Percentiles rank a stretch among this genome's conserved stretches.
phyloP scores from a whole-genome alignment of 202 grass and related monocot genomes.

The Musa balbisiana region DNA sequence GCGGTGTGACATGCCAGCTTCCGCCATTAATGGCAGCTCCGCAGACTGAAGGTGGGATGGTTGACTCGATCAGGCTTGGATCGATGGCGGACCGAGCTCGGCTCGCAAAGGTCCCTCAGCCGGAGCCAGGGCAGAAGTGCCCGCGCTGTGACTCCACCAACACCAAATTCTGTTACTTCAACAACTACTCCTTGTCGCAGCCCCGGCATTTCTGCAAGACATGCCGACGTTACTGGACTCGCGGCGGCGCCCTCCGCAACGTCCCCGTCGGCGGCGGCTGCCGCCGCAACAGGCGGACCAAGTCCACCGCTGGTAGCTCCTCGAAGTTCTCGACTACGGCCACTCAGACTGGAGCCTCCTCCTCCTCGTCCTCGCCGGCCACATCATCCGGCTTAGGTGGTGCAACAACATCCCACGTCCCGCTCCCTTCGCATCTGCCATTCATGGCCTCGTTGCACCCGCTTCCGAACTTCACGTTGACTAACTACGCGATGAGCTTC shows the following conservation, averaged over 20 bases:
- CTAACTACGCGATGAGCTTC: conserved; percentile 51
- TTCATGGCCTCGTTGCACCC: conserved; percentile 63
- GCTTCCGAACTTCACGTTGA: conserved; percentile 16
- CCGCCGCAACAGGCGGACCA: conserved; percentile 86
- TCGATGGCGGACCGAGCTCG: conserved; percentile 70
- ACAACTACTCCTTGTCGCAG: conserved; percentile 94
- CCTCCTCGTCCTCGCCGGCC: conserved; percentile 30
- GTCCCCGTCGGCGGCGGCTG: conserved; percentile 87
- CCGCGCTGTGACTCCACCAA: conserved; percentile 89
- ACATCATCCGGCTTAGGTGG: conserved; percentile 27
- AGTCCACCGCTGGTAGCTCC: conserved; percentile 28
- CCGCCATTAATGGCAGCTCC: background rate
- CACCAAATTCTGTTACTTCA: conserved; percentile 99
- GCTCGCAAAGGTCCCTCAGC: conserved; percentile 64
- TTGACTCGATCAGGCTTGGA: conserved; percentile 26
- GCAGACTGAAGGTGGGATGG: conserved; percentile 12
- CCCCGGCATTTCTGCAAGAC: conserved; percentile 98
- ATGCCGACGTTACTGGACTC: conserved; percentile 94
- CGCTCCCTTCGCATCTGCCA: conserved; percentile 41
- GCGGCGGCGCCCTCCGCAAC: conserved; percentile 69
- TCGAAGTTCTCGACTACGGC: conserved; percentile 10
- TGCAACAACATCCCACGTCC: conserved; percentile 43
- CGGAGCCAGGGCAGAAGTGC: conserved; percentile 81
- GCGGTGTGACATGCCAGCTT: background rate
- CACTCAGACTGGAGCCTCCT: conserved; percentile 7